A percentile compares a stretch with the other conserved stretches of the same genome.
These are phyloP conservation scores for Aureobasidium sp. DNA, from an alignment of 2,329 filamentous ascomycete genomes.

Conservation along the genomic window DNA sequence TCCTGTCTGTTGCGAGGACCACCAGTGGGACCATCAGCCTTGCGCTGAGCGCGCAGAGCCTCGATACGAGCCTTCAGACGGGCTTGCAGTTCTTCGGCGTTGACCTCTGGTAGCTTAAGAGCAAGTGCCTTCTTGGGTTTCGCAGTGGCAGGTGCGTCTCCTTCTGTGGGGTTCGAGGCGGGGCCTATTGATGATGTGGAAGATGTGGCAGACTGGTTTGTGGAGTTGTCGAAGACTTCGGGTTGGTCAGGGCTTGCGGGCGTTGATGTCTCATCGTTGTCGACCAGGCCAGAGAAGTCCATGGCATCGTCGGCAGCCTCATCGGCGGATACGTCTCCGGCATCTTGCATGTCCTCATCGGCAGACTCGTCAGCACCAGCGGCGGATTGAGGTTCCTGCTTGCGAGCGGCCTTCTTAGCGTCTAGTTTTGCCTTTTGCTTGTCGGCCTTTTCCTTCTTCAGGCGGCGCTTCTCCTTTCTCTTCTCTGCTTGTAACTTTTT, in stretches of 20 bases:
- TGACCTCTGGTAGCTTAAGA: slow-evolving; percentile 47
- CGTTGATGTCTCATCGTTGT: slow-evolving; percentile 23
- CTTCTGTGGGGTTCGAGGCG: slow-evolving; percentile 26
- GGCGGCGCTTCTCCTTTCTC: slow-evolving; percentile 36
- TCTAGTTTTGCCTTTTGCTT: slow-evolving; percentile 30
- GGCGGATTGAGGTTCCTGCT: slow-evolving; percentile 23
- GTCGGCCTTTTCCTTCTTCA: slow-evolving; percentile 39
- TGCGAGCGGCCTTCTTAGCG: slow-evolving; percentile 30
- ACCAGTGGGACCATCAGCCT: slow-evolving; percentile 78
- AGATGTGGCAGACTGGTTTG: slow-evolving; percentile 36
- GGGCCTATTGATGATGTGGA: slow-evolving; percentile 42
- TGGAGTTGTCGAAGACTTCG: slow-evolving; percentile 35
- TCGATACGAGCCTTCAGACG: slow-evolving; percentile 79
- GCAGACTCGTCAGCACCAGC: slow-evolving; percentile 25
- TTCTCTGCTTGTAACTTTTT: slow-evolving; percentile 37
- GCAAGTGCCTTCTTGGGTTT: slow-evolving; percentile 22
- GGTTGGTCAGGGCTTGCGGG: slow-evolving; percentile 31
- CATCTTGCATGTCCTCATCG: slow-evolving; percentile 22
- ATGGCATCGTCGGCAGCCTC: slow-evolving; percentile 24
- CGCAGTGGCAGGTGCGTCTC: slow-evolving; percentile 17
- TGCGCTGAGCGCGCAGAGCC: slow-evolving; percentile 74
- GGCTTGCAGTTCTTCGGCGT: slow-evolving; percentile 67
- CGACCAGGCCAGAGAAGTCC: slow-evolving; percentile 20
- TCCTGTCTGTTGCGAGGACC: slow-evolving; percentile 82
- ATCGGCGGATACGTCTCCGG: slow-evolving; percentile 27